A percentile compares a stretch with the other conserved stretches of the same genome.
These are phyloP conservation scores for Collybiopsis luxurians DNA, from an alignment of 768 basidiomycete species.

Conservation along the genomic window DNA sequence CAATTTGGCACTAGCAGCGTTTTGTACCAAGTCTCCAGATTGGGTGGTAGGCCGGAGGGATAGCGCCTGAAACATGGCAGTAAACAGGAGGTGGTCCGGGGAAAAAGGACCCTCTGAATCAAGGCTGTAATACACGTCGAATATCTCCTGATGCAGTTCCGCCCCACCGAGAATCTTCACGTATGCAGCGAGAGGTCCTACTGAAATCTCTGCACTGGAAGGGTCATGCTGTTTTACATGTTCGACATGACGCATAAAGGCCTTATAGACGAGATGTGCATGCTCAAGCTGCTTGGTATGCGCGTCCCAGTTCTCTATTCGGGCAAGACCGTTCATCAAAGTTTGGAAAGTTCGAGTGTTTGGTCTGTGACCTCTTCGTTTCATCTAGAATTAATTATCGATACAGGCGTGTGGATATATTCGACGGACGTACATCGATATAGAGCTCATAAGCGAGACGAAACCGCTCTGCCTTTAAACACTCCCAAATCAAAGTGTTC, in stretches of 20 bases:
- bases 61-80: conserved; percentile 60
- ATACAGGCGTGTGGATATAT: background rate
- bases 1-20: conserved; percentile 65
- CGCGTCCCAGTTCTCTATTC: conserved; percentile 57
- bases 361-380: conserved; percentile 75
- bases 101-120: conserved; percentile 61
- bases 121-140: conserved; percentile 72
- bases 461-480: conserved; percentile 53
- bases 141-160: conserved; percentile 60
- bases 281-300: conserved; percentile 61
- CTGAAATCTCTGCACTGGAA: conserved; percentile 43
- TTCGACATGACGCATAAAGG: conserved; percentile 49
- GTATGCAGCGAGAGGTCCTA: conserved; percentile 54
- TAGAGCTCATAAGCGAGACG: conserved; percentile 65
- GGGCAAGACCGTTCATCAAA: conserved; percentile 61
- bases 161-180: conserved; percentile 64
- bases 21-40: conserved; percentile 30
- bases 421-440: conserved; percentile 50
- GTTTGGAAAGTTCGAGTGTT: conserved; percentile 66
- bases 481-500: conserved; percentile 75
- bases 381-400: conserved; percentile 56
- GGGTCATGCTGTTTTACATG: conserved; percentile 48
- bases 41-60: conserved; percentile 24
- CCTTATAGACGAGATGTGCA: conserved; percentile 58
- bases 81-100: conserved; percentile 59